Percentiles rank a stretch among this genome's conserved stretches.
Evolutionary conservation across 768 basidiomycete genomes (phyloP).

Genomic region (Clitopilus hobsonii): DNA sequence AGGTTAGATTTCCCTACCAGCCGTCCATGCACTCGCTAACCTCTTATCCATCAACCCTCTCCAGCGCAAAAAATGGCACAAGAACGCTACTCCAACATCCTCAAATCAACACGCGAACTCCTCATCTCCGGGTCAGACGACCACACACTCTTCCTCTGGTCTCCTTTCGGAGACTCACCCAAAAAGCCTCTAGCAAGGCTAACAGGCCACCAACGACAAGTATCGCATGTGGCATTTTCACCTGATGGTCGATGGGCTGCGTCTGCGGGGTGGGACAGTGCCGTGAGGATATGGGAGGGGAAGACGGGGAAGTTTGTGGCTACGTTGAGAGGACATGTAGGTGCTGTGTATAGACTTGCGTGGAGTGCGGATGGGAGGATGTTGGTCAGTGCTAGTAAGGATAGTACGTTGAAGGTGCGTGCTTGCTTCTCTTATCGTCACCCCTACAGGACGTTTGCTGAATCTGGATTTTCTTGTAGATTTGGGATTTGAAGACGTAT

Average conservation of each 20-base stretch:
- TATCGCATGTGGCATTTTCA: conserved; percentile 91
- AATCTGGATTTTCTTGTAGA: conserved; percentile 36
- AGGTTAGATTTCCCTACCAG: conserved; percentile 38
- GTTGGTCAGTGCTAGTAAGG: conserved; percentile 93
- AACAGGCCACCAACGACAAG: conserved; percentile 93
- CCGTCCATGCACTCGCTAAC: neutral
- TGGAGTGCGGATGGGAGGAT: conserved; percentile 95
- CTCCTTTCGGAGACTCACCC: conserved; percentile 56
- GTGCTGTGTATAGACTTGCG: conserved; percentile 88
- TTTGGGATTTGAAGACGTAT: conserved; percentile 96
- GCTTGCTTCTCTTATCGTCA: neutral
- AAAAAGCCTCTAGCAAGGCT: conserved; percentile 59
- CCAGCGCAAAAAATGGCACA: conserved; percentile 74
- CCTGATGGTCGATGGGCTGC: conserved; percentile 93
- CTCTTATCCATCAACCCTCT: neutral
- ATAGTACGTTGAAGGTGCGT: conserved; percentile 89
- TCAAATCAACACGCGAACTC: conserved; percentile 66
- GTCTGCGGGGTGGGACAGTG: conserved; percentile 86
- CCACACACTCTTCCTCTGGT: conserved; percentile 97
- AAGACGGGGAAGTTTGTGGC: conserved; percentile 83
- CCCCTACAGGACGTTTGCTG: neutral
- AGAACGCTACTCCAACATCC: conserved; percentile 70
- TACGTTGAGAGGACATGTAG: conserved; percentile 88
- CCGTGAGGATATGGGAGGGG: conserved; percentile 90
- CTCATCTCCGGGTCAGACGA: conserved; percentile 97